Base-by-base conservation (phyloP, 139 green algal genomes). In the Zygnema cylindricum region DNA sequence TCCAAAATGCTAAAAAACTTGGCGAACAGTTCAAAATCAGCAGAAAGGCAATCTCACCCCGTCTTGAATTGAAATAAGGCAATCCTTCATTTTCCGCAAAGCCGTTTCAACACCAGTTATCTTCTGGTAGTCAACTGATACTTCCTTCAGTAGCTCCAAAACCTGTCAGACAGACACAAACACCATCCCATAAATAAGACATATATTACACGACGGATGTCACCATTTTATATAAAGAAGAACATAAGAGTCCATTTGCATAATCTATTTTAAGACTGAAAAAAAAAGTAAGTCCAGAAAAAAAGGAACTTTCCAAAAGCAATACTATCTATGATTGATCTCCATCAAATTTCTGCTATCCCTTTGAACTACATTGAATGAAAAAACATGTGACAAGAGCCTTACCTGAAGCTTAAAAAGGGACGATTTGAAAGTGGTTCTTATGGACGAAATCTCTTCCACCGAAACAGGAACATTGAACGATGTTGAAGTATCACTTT, bases 121-220 rank as follows among this genome's bases (percentile, higher is more conserved):
- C 38, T 7, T 84, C 41, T 54, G 75, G 77, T 79, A 79, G 16
- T 79, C 71, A 41, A 79, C 71, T 54, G 71, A 3, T n/a, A 57
- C 77, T 7, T 84, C 77, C 77, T 84, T 84, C 77, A 84, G 77
- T 23, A 84, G 35, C 77, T 84, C 77, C 21, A 16, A 2, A 22
- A 84, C 77, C 77, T 84, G 77, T 11, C 7, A 63, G 16, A 63
- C 49, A 16, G 7, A 16, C 7, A 63, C 16, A 16, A 63, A 16
- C 49, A 7, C 7, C 49, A 63, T 63, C 16, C 49, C 16, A 16
- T 63, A 63, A 25, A 63, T 63, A 63, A 7, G 16, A 63, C 49
- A 63, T 16, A 63, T 63, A 7, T 25, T 25, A 63, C 49, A 63
- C 7, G 16, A 7, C 16, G 49, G 16, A 63, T 63, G 16, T 16